Percentiles rank a stretch among this genome's conserved stretches.
These are phyloP conservation scores for Austroboletus novae-zelandiae DNA, from an alignment of 1,284 basidiomycete species.

Conservation along the genomic window DNA sequence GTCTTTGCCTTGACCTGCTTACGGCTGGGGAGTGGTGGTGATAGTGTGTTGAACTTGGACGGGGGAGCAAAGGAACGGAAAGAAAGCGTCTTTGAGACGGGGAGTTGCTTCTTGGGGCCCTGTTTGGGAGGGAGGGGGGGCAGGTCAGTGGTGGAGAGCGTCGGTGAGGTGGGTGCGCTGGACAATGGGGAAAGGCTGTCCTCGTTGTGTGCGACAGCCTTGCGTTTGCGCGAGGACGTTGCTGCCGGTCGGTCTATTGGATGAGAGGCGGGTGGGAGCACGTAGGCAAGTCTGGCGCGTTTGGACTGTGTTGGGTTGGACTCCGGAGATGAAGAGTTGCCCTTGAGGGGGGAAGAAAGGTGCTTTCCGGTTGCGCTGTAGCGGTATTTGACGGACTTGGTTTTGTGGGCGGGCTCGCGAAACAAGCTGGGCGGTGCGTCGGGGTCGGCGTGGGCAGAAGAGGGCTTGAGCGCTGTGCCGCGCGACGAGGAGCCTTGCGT, in stretches of 20 bases:
- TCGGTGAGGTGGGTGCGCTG: slow-evolving; percentile 22
- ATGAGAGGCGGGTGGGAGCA: slow-evolving; percentile 11
- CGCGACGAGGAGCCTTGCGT: no score
- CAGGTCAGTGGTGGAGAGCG: slow-evolving; percentile 7
- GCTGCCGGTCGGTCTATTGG: slow-evolving; percentile 12
- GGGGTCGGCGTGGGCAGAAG: no score
- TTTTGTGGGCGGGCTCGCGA: slow-evolving; percentile 18
- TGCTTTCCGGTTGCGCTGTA: slow-evolving; percentile 34
- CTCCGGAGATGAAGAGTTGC: slow-evolving; percentile 33
- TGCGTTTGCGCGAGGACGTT: slow-evolving; percentile 27
- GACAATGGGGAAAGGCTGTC: slow-evolving; percentile 26
- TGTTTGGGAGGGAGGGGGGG: slow-evolving; percentile 5
- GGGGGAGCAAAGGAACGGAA: slow-evolving; percentile 8
- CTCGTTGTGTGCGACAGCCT: slow-evolving; percentile 21
- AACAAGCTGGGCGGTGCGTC: slow-evolving; percentile 19
- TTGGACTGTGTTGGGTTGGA: slow-evolving; percentile 11
- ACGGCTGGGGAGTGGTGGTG: slow-evolving; percentile 23
- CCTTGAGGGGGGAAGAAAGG: slow-evolving; percentile 31
- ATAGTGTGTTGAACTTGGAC: slow-evolving; percentile 9
- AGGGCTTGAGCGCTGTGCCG: no score
- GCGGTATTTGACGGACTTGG: slow-evolving; percentile 33
- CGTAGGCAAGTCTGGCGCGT: not conserved
- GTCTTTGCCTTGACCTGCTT: slow-evolving; percentile 18
- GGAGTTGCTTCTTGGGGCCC: slow-evolving; percentile 2
- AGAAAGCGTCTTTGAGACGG: slow-evolving; percentile 13